These are phyloP conservation scores for Adansonia gregorii DNA, from an alignment of 441 rosid genomes.

Conservation along the genomic window DNA sequence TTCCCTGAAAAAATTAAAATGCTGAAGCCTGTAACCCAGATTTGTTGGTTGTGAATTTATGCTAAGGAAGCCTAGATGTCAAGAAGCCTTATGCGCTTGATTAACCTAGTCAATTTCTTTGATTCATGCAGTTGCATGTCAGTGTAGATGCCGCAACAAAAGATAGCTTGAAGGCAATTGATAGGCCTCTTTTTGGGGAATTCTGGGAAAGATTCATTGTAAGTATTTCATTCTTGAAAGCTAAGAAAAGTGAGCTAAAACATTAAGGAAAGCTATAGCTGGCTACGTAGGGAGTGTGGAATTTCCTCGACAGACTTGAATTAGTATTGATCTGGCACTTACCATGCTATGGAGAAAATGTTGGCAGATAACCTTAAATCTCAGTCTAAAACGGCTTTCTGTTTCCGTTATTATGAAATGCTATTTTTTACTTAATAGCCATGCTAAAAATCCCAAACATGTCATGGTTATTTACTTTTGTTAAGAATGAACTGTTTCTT, in stretches of 20 bases:
- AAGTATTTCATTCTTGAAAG: constrained; percentile 37
- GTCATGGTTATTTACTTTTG: not conserved
- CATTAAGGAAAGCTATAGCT: constrained; percentile 24
- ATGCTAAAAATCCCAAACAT: not conserved
- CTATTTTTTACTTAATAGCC: not conserved
- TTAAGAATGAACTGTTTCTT: not conserved
- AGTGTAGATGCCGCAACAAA: constrained; percentile 96
- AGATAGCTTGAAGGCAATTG: constrained; percentile 92
- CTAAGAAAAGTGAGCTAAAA: constrained; percentile 24
- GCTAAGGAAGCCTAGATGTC: constrained; percentile 30
- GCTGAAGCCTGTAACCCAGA: constrained; percentile 88
- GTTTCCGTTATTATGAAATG: constrained; percentile 4
- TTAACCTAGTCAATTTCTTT: constrained; percentile 30
- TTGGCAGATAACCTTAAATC: not conserved
- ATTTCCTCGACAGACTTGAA: not conserved
- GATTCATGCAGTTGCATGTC: constrained; percentile 72
- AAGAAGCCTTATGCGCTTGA: constrained; percentile 11
- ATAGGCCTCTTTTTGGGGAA: constrained; percentile 91
- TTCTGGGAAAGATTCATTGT: constrained; percentile 94
- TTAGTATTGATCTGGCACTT: not conserved
- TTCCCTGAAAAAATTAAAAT: constrained; percentile 83
- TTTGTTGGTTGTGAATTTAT: constrained; percentile 34
- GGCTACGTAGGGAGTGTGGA: not conserved
- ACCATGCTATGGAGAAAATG: not conserved
- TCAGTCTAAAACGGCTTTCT: not conserved